A percentile compares a stretch with the other conserved stretches of the same genome.
Conservation (phyloP, 2,329 filamentous ascomycete genomes). For the Phialemonium atrogriseum region DNA sequence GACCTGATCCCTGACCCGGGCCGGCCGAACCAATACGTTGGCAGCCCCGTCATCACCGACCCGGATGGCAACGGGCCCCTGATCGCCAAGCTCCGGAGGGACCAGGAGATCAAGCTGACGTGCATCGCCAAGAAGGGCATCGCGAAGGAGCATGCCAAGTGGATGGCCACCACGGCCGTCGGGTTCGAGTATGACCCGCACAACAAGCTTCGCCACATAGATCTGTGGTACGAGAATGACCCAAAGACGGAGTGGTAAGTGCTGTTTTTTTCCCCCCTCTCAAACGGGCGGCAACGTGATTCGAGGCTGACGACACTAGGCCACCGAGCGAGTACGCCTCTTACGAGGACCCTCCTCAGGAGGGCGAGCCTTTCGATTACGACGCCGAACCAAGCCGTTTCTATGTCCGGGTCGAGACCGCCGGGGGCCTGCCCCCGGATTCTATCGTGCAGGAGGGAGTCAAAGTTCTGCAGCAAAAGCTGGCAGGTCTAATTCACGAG, state of each 20-base stretch:
- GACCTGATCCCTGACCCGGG: conserved; percentile 69
- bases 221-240: conserved; percentile 92
- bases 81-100: conserved; percentile 82
- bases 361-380: conserved; percentile 85
- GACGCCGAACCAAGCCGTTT: conserved; percentile 77
- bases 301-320: conserved; percentile 36
- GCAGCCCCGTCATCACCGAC: conserved; percentile 77
- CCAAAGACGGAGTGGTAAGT: conserved; percentile 75
- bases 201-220: conserved; percentile 87
- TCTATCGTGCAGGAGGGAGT: conserved; percentile 84
- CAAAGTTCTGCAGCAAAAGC: conserved; percentile 79
- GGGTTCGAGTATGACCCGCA: conserved; percentile 98
- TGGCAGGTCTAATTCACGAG: conserved; percentile 60
- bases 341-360: conserved; percentile 70
- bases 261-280: neutral
- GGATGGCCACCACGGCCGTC: conserved; percentile 85
- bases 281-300: neutral
- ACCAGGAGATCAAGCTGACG: conserved; percentile 81
- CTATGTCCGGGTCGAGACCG: conserved; percentile 89
- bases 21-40: conserved; percentile 65
- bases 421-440: conserved; percentile 83
- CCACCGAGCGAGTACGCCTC: conserved; percentile 73
- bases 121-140: conserved; percentile 98
- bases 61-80: conserved; percentile 72
- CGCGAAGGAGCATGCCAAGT: conserved; percentile 97